Conservation (phyloP, 2,329 filamentous ascomycete species). For the Penicillium fuscoglaucum region DNA sequence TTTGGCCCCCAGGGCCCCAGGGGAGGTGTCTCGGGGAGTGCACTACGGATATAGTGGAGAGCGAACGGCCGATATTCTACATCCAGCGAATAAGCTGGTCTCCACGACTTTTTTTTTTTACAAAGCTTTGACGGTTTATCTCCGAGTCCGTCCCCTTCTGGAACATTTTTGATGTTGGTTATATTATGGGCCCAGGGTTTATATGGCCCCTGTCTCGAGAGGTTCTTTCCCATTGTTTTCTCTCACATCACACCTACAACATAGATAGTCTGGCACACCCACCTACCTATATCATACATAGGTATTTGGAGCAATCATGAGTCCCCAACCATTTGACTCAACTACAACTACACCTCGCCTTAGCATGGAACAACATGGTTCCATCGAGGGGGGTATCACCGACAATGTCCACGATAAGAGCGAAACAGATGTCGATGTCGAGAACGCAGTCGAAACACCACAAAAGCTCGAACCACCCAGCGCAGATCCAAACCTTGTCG, state of each 20-base stretch:
- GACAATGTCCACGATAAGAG: slow-evolving; percentile 5
- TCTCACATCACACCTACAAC: not conserved
- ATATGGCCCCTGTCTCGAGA: not conserved
- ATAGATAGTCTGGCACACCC: not conserved
- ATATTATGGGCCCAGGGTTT: not conserved
- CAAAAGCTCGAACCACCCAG: slow-evolving; percentile 7
- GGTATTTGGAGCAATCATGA: not conserved
- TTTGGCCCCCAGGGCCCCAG: not conserved
- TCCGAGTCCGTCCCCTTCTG: not conserved
- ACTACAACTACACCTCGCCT: slow-evolving; percentile 19
- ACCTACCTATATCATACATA: not conserved
- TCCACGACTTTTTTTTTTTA: not conserved
- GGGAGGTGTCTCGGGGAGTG: not conserved
- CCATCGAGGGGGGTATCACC: not conserved
- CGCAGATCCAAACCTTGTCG: slow-evolving; percentile 33
- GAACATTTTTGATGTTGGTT: not conserved
- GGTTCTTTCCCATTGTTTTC: not conserved
- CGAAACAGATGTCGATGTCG: slow-evolving; percentile 11
- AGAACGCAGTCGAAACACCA: not conserved
- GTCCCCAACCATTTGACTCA: slow-evolving; percentile 16
- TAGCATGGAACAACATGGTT: slow-evolving; percentile 18
- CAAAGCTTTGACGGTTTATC: not conserved
- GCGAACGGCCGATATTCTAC: not conserved
- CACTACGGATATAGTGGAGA: not conserved
- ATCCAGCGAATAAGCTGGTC: not conserved